Percentiles rank a stretch among this genome's conserved stretches.
These are phyloP conservation scores for Pseudogymnoascus destructans DNA, from an alignment of 2,329 filamentous ascomycete genomes.

Conservation along the genomic window DNA sequence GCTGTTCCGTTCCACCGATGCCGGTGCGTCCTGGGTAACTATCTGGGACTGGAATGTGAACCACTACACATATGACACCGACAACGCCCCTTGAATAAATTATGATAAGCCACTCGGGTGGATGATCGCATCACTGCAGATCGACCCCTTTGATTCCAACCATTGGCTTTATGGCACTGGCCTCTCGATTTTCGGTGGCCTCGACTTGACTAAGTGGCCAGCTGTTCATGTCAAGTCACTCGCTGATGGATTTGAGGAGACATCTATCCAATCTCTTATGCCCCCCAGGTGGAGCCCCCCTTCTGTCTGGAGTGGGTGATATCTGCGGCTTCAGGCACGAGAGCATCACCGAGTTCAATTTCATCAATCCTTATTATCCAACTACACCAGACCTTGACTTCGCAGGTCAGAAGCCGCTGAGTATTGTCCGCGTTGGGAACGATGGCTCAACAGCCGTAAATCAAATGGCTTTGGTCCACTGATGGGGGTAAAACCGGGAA, in stretches of 20 bases:
- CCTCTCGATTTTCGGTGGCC: slow-evolving; percentile 39
- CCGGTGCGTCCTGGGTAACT: slow-evolving; percentile 33
- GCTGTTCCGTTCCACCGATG: slow-evolving; percentile 42
- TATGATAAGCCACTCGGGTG: slow-evolving; percentile 37
- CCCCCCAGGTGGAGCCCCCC: slow-evolving; percentile 36
- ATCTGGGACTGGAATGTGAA: slow-evolving; percentile 40
- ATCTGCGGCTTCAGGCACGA: slow-evolving; percentile 36
- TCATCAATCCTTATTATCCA: slow-evolving; percentile 4
- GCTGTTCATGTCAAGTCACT: slow-evolving; percentile 34
- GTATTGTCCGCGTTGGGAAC: slow-evolving; percentile 39
- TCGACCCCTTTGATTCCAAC: slow-evolving; percentile 44
- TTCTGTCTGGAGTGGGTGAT: slow-evolving; percentile 39
- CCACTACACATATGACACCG: slow-evolving; percentile 35
- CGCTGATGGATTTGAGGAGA: slow-evolving; percentile 43
- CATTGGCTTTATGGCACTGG: slow-evolving; percentile 51
- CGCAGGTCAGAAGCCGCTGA: slow-evolving; percentile 24
- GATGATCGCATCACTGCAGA: slow-evolving; percentile 47
- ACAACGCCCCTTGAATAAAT: slow-evolving; percentile 41
- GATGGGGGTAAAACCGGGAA: slow-evolving; percentile 40
- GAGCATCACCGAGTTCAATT: slow-evolving; percentile 8
- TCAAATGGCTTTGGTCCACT: slow-evolving; percentile 34
- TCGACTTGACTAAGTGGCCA: slow-evolving; percentile 44
- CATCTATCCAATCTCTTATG: slow-evolving; percentile 37
- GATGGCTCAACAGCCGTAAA: slow-evolving; percentile 22
- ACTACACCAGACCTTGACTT: slow-evolving; percentile 11